phyloP scores from a whole-genome alignment of 345 rosid genomes.

The Citrus sp. region DNA sequence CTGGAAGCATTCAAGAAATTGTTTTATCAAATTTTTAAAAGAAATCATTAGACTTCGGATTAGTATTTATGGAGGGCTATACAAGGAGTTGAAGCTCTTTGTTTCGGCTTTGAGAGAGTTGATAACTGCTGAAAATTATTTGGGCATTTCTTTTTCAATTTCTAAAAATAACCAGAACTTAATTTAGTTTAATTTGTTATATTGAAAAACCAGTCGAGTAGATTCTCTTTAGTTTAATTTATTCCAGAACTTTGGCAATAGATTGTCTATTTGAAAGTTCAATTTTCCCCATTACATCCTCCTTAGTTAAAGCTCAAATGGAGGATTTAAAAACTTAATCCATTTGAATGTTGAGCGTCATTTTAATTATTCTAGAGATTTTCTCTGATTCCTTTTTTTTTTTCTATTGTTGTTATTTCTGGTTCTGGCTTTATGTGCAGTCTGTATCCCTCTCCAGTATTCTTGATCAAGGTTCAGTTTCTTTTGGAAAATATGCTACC shows the following conservation, averaged over 20 bases:
- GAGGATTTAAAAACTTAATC: background rate
- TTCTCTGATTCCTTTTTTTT: background rate
- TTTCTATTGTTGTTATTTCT: background rate
- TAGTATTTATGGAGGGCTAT: background rate
- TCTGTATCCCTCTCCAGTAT: background rate
- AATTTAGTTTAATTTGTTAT: background rate
- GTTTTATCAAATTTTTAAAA: background rate
- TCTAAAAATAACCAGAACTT: background rate
- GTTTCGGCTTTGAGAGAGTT: background rate
- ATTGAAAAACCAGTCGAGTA: background rate
- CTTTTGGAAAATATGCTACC: constrained; percentile 21
- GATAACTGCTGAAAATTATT: background rate
- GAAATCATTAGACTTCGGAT: background rate
- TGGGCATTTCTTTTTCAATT: background rate
- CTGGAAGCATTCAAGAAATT: background rate
- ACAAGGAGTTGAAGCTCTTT: background rate
- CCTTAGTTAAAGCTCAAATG: background rate
- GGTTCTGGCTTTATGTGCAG: constrained; percentile 1
- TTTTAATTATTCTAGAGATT: background rate
- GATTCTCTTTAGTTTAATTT: background rate
- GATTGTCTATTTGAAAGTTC: background rate
- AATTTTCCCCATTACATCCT: background rate
- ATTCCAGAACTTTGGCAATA: background rate
- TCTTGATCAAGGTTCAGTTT: constrained; percentile 18
- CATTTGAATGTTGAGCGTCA: background rate